Base-by-base conservation (phyloP, 2,329 filamentous ascomycete species). In the Cladosporium sphaerospermum region DNA sequence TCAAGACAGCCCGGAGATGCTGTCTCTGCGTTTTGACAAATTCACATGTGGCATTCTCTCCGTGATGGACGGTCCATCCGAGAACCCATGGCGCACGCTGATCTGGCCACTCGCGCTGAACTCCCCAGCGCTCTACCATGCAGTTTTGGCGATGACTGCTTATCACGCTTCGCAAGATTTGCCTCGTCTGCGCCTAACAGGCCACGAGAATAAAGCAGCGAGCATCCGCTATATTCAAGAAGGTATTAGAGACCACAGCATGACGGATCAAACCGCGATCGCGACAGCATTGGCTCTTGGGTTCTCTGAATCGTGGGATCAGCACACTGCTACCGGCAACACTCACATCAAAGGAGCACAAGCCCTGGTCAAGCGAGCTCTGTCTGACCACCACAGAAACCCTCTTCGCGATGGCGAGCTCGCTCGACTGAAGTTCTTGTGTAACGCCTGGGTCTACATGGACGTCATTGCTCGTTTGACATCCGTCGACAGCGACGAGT, bases 391-490 rank as follows among this genome's bases (percentile, higher is more conserved):
- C 63, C 67, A 70, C 57, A 65, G 65, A 32, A 60, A 62, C 9
- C 69, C 73, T 39, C 61, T 71, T 46, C 61, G 63, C 5, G 76
- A 75, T 3, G 66, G 74, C 19, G 77, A 81, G 42, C 65, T 80
- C 10, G 70, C 74, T 37, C 72, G 82, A 7, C 70, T 88, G 19
- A 80, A 80, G 52, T 88, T 88, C 60, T 71, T 88, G 14, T 85
- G 82, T 69, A 87, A 86, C 62, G 82, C 81, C 3, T 88, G 83
- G 81, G 76, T 87, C 7, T 88, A 88, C 61, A 84, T 87, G 78
- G 83, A 87, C 64, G 85, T 88, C 28, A 83, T 88, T 57, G 81
- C 84, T 19, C 78, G 84, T 11, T 70, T 88, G 45, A 87, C 83
- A 0, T 83, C 83, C 3, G 69, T 80, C 3, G 79, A 82, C 54